Percentiles rank a stretch among this genome's conserved stretches.
phyloP scores from a whole-genome alignment of 176 grass and related monocot species.

The Neostapfia colusana region DNA sequence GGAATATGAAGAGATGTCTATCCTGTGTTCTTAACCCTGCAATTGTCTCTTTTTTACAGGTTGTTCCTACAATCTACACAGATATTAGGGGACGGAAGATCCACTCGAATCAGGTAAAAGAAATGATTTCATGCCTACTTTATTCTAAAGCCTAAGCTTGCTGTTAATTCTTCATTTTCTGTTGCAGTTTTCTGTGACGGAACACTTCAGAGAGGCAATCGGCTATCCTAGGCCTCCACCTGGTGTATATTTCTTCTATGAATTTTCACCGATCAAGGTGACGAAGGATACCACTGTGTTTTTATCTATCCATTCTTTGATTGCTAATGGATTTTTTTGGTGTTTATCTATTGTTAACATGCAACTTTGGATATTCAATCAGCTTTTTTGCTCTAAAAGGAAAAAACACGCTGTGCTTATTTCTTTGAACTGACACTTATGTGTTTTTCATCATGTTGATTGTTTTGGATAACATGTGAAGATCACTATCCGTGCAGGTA shows the following conservation, averaged over 20 bases:
- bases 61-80: conserved; percentile 99
- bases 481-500: conserved; percentile 11
- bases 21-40: no score
- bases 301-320: conserved; percentile 16
- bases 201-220: conserved; percentile 92
- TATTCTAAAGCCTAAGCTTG: conserved; percentile 27
- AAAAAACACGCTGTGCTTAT: conserved; percentile 22
- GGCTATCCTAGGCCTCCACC: conserved; percentile 83
- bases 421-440: conserved; percentile 15
- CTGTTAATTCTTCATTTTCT: conserved; percentile 35
- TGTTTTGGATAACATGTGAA: conserved; percentile 13
- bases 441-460: conserved; percentile 17
- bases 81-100: conserved; percentile 95
- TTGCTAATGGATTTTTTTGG: neutral
- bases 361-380: conserved; percentile 15
- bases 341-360: neutral
- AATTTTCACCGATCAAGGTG: conserved; percentile 98
- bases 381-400: conserved; percentile 23
- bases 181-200: conserved; percentile 97
- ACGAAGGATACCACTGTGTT: conserved; percentile 13
- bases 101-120: conserved; percentile 88
- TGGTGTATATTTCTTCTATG: conserved; percentile 96
- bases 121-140: conserved; percentile 23
- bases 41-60: conserved; percentile 50
- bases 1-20: no score